phyloP scores from a whole-genome alignment of 768 basidiomycete genomes.

The Trametopsis cervina region DNA sequence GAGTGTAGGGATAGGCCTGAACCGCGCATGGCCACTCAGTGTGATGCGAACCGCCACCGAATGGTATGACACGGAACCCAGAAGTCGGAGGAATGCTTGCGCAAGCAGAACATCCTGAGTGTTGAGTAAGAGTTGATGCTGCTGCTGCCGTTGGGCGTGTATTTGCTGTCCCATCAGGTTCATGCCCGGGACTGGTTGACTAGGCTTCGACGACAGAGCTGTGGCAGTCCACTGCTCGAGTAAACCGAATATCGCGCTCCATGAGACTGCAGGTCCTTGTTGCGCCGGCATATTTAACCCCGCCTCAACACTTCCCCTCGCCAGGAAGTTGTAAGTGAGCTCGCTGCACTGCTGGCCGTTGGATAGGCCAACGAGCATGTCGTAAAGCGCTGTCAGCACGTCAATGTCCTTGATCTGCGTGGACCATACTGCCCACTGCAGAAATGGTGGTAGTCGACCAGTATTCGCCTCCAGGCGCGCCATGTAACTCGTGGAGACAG shows the following conservation, averaged over 20 bases:
- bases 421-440: constrained; percentile 89
- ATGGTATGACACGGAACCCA: constrained; percentile 66
- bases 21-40: constrained; percentile 67
- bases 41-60: constrained; percentile 76
- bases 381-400: constrained; percentile 76
- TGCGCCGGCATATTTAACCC: constrained; percentile 36
- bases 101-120: constrained; percentile 75
- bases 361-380: constrained; percentile 82
- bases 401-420: constrained; percentile 66
- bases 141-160: constrained; percentile 29
- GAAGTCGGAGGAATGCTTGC: constrained; percentile 72
- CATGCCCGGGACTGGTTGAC: constrained; percentile 24
- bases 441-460: constrained; percentile 63
- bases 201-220: constrained; percentile 41
- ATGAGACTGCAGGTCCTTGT: constrained; percentile 59
- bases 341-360: constrained; percentile 83
- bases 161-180: constrained; percentile 14
- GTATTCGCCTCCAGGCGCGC: constrained; percentile 55
- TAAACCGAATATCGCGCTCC: constrained; percentile 67
- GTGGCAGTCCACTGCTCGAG: constrained; percentile 68
- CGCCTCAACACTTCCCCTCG: constrained; percentile 64
- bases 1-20: constrained; percentile 76
- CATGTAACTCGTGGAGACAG: constrained; percentile 37
- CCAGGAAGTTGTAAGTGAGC: constrained; percentile 84
- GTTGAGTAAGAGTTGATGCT: constrained; percentile 40